Percentiles rank a stretch among this genome's conserved stretches.
Conservation (phyloP, 2,329 filamentous ascomycete genomes). For the Diaporthe capsici region DNA sequence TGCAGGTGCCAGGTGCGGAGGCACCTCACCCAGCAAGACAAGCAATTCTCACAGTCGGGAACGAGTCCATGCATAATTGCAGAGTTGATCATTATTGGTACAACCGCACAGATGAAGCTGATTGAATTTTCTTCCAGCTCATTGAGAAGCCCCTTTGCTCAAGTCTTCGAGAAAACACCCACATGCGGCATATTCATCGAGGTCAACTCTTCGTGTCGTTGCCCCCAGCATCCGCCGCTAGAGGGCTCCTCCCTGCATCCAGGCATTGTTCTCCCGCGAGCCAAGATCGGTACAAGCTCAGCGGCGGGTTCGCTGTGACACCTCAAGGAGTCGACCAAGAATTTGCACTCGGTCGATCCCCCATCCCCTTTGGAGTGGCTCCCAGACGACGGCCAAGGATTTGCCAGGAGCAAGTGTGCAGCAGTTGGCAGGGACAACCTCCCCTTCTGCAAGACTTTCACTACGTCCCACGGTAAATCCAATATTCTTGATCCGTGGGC, state of each 20-base stretch:
- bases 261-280: not conserved
- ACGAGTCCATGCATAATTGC: constrained; percentile 38
- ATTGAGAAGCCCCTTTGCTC: not conserved
- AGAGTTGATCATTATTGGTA: not conserved
- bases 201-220: not conserved
- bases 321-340: constrained; percentile 9
- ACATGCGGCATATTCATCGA: not conserved
- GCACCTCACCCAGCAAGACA: constrained; percentile 37
- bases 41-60: constrained; percentile 31
- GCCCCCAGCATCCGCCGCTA: not conserved
- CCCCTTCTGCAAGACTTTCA: not conserved
- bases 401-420: not conserved
- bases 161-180: not conserved
- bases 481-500: not conserved
- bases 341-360: constrained; percentile 8
- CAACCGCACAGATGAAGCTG: constrained; percentile 12
- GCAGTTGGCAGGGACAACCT: not conserved
- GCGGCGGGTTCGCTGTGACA: not conserved
- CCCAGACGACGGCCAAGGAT: not conserved
- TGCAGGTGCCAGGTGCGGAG: constrained; percentile 33
- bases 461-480: not conserved
- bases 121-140: not conserved
- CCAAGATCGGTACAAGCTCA: constrained; percentile 9
- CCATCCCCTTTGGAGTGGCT: not conserved
- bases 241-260: not conserved